Evolutionary conservation across 2,329 filamentous ascomycete genomes (phyloP).

Genomic region (Monosporascus ibericus): DNA sequence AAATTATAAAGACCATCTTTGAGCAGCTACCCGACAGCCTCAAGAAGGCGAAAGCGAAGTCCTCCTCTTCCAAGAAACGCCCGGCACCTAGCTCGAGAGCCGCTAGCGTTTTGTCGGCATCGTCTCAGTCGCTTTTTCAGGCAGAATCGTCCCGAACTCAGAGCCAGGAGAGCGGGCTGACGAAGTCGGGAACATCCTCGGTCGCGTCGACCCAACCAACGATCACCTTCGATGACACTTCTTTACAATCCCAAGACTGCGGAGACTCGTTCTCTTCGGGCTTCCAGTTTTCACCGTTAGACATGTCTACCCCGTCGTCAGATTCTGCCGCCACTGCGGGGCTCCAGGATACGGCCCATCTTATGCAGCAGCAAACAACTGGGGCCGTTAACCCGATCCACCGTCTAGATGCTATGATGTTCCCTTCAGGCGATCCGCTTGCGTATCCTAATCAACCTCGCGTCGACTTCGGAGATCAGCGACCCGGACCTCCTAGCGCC

Average conservation of each 20-base stretch:
- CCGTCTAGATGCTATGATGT: slow-evolving; percentile 74
- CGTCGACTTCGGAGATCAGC: slow-evolving; percentile 47
- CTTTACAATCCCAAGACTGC: slow-evolving; percentile 14
- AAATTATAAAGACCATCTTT: slow-evolving; percentile 60
- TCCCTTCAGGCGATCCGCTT: slow-evolving; percentile 70
- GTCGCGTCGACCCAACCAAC: slow-evolving; percentile 10
- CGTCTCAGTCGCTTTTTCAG: slow-evolving; percentile 22
- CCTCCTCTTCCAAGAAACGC: slow-evolving; percentile 47
- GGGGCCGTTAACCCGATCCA: slow-evolving; percentile 46
- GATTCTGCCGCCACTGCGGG: slow-evolving; percentile 16
- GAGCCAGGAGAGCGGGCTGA: slow-evolving; percentile 11
- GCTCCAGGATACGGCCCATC: slow-evolving; percentile 22
- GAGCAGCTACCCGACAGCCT: slow-evolving; percentile 73
- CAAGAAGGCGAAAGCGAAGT: slow-evolving; percentile 41
- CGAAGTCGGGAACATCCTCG: slow-evolving; percentile 15
- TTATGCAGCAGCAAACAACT: slow-evolving; percentile 16
- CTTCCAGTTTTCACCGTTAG: slow-evolving; percentile 20
- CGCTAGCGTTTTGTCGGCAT: slow-evolving; percentile 21
- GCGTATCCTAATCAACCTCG: slow-evolving; percentile 73
- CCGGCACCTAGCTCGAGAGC: slow-evolving; percentile 41
- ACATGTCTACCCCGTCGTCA: slow-evolving; percentile 17
- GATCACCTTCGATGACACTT: slow-evolving; percentile 10
- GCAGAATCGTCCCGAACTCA: slow-evolving; percentile 10
- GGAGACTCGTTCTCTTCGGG: slow-evolving; percentile 13
- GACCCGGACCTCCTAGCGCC: slow-evolving; percentile 21